Conservation (phyloP, 768 basidiomycete genomes). For the Termitomyces sp. region DNA sequence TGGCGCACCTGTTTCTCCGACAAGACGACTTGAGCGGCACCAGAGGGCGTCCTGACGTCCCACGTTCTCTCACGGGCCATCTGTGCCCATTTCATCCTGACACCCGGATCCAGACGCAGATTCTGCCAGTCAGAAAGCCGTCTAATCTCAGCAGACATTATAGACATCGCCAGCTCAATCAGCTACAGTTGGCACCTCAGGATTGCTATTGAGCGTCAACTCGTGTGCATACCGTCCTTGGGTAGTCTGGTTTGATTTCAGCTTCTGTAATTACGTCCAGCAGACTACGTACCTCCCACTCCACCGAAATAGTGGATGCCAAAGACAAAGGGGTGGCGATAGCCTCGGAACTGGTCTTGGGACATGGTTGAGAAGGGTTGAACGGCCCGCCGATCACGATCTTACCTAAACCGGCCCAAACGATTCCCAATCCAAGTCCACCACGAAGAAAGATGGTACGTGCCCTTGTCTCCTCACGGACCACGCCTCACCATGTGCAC, state of each 20-base stretch:
- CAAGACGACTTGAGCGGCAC: constrained; percentile 28
- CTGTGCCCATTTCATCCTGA: constrained; percentile 29
- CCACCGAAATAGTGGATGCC: constrained; percentile 41
- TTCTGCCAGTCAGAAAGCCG: constrained; percentile 39
- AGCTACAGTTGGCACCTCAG: constrained; percentile 29
- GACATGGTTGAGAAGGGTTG: neutral
- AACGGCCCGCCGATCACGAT: neutral
- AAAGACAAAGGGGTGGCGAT: constrained; percentile 49
- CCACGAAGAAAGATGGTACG: neutral
- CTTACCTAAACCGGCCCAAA: neutral
- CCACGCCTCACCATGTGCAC: neutral
- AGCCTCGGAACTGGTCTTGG: constrained; percentile 32
- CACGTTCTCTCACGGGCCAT: constrained; percentile 26
- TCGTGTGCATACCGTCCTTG: constrained; percentile 40
- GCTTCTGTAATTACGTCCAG: neutral
- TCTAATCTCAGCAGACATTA: constrained; percentile 42
- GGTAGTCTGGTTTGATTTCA: constrained; percentile 31
- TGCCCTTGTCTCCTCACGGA: neutral
- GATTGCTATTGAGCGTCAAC: neutral
- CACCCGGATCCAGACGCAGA: constrained; percentile 21
- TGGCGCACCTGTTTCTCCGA: constrained; percentile 36
- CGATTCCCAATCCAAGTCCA: neutral
- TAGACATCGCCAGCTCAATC: constrained; percentile 46
- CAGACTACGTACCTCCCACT: constrained; percentile 36
- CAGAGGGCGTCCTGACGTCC: constrained; percentile 35